Evolutionary conservation across 2,329 filamentous ascomycete species (phyloP).

Genomic region (Nemania sp.): DNA sequence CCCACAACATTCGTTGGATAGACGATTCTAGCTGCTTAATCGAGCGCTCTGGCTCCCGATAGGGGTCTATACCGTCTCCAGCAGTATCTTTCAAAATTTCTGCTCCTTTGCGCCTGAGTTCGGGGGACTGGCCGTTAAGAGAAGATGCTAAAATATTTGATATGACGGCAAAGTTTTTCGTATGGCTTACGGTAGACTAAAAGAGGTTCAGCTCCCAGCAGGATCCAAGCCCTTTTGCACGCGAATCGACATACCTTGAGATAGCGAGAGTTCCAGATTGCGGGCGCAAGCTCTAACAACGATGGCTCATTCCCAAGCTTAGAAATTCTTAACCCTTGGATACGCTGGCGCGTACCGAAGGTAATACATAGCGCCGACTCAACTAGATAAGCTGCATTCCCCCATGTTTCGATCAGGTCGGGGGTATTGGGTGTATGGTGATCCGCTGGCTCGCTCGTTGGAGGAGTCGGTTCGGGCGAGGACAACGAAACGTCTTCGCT

Average conservation of each 20-base stretch:
- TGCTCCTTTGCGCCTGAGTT: constrained; percentile 40
- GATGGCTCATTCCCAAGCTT: constrained; percentile 23
- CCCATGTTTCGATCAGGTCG: constrained; percentile 19
- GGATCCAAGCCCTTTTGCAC: neutral
- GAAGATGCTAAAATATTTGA: constrained; percentile 44
- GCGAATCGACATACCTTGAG: constrained; percentile 26
- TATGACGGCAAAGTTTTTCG: constrained; percentile 42
- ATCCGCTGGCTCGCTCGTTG: neutral
- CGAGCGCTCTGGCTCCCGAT: neutral
- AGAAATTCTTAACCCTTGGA: constrained; percentile 15
- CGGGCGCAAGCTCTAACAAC: constrained; percentile 39
- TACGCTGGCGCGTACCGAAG: constrained; percentile 30
- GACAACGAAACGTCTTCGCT: neutral
- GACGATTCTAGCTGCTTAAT: constrained; percentile 24
- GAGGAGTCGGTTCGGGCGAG: neutral
- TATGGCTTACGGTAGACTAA: constrained; percentile 41
- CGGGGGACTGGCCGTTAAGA: constrained; percentile 40
- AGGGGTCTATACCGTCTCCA: neutral
- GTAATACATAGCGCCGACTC: constrained; percentile 31
- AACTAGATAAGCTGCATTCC: constrained; percentile 24
- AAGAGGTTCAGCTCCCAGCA: constrained; percentile 17
- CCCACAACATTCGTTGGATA: constrained; percentile 44
- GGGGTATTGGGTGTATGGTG: neutral
- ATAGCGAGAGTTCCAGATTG: constrained; percentile 40
- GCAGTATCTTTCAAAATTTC: constrained; percentile 26